phyloP scores from a whole-genome alignment of 805 yeast species.

The Wickerhamiella shivajii region DNA sequence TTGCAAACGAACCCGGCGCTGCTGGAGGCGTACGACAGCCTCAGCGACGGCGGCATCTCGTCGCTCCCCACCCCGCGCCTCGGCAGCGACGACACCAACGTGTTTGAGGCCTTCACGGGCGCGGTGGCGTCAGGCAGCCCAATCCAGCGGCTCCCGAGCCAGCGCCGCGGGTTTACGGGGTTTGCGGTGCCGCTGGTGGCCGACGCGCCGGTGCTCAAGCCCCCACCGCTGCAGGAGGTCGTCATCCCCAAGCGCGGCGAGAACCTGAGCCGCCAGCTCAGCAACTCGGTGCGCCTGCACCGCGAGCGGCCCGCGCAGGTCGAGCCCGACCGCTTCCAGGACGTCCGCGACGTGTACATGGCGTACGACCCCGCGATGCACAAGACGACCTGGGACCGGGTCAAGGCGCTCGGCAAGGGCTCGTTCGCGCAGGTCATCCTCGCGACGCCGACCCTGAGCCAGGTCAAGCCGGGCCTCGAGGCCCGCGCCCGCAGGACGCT shows the following conservation, averaged over 20 bases:
- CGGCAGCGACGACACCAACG: conserved; percentile 2
- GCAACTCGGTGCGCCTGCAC: conserved; percentile 1
- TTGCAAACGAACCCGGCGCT: too few relatives aligned
- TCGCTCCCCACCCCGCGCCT: conserved; percentile 10
- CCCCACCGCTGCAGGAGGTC: conserved; percentile 2
- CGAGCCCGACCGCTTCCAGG: conserved; percentile 6
- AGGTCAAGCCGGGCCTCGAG: conserved; percentile 21
- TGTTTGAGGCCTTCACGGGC: conserved; percentile 8
- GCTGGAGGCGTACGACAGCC: too few relatives aligned
- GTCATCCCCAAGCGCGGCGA: conserved; percentile 10
- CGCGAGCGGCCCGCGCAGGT: conserved; percentile 6
- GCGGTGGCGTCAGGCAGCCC: conserved; percentile 3
- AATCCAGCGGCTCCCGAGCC: conserved; percentile 8
- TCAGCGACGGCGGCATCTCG: too few relatives aligned
- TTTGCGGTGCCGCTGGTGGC: not conserved
- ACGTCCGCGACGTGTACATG: conserved; percentile 9
- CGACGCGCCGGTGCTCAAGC: conserved; percentile 1
- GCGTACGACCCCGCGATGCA: conserved; percentile 20
- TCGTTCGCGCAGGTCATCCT: conserved; percentile 29
- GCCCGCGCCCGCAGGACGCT: conserved; percentile 16
- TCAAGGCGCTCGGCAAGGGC: conserved; percentile 26
- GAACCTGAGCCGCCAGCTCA: conserved; percentile 2
- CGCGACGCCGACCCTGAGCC: conserved; percentile 23
- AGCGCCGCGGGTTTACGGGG: not conserved
- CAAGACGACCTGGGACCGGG: conserved; percentile 22